Evolutionary conservation across 805 yeast species (phyloP), one percentile per base, ranked within the genome.

Genomic region (Metschnikowia orientalis): DNA sequence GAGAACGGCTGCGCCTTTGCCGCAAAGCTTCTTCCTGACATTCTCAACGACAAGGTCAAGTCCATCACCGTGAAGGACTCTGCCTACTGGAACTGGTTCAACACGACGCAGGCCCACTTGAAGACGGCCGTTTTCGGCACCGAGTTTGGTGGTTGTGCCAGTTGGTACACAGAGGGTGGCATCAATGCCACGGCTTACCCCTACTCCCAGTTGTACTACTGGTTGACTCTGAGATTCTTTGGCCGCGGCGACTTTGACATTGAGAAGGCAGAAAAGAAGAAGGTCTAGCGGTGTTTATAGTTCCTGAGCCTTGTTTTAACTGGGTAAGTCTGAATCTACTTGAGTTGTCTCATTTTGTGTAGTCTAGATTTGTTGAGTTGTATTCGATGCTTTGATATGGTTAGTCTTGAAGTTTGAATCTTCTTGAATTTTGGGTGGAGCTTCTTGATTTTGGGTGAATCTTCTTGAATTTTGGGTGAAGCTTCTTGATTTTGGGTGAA

Each of bases 121-220:
- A 35, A 31, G 23, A 44, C 38, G 28, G 41, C 58, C 5, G 69
- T 65, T 2, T 65, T 54, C 42, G 71, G 71, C 3, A 47, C 61
- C 6, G 35, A 42, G 3, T 59, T 57, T 35, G 71, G 69, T 3
- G 71, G 71, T 2, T 65, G 71, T 40, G 44, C 44, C 8, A 53
- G 67, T n/a, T 65, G 71, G 69, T 65, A 63, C 34, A 15, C 57
- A 2, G 35, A 43, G 20, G 48, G 39, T 13, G 58, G 57, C 9
- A 32, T 44, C 34, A 64, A 64, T 38, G 42, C 50, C 21, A 51
- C 67, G 8, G 55, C 63, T 3, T 65, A 61, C 34, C 67, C 69
- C 2, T 59, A 51, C 38, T 55, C 64, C 9, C 71, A 65, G 42
- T 10, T 59, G 8, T 37, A 43, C 20, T 61, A 42, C 37, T 63